Base-by-base conservation (phyloP, 2,329 filamentous ascomycete genomes). In the Cladosporium cucumerinum region DNA sequence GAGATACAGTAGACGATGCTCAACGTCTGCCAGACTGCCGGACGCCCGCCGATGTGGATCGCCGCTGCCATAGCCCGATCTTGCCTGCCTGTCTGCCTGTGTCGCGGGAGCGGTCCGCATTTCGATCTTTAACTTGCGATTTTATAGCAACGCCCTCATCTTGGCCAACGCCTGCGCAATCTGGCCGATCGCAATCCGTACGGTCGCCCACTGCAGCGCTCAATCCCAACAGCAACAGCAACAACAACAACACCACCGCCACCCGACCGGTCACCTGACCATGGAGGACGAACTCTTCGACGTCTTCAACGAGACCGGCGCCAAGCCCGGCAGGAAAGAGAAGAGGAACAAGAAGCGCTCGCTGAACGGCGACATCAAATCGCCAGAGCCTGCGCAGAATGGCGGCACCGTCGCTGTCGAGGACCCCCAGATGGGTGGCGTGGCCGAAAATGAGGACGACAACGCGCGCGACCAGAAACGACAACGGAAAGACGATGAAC, bases 311-410 rank as follows among this genome's bases (percentile, higher is more conserved):
- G 74, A 76, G 66, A 72, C 71, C 59, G 69, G 69, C 39, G 60
- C 51, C 30, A 66, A 67, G 63, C 55, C 63, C 28, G 58, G 43
- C 36, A 71, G 72, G 68, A 71, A 69, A 52, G 67, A 69, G 49
- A 76, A 74, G 69, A 72, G 72, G 67, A 90, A 82, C 80, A 95
- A 93, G 81, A 97, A 97, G 84, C 87, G 93, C 78, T 91, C 92
- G 77, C 89, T 89, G 46, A 93, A 93, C 76, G 92, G 92, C 67
- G 86, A 87, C 66, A 86, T 92, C 69, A 94, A 93, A 74, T 80
- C 80, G 54, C 60, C 60, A 32, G 48, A 62, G 60, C 32, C 60
- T 10, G 60, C 49, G 60, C 48, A 62, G 14, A 59, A 58, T 65
- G 67, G 63, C 52, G 62, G 61, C 18, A 12, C 64, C 21, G 48